Percentiles rank a stretch among this genome's conserved stretches.
Conservation (phyloP, 2,329 filamentous ascomycete genomes). For the Exophiala bonariae region DNA sequence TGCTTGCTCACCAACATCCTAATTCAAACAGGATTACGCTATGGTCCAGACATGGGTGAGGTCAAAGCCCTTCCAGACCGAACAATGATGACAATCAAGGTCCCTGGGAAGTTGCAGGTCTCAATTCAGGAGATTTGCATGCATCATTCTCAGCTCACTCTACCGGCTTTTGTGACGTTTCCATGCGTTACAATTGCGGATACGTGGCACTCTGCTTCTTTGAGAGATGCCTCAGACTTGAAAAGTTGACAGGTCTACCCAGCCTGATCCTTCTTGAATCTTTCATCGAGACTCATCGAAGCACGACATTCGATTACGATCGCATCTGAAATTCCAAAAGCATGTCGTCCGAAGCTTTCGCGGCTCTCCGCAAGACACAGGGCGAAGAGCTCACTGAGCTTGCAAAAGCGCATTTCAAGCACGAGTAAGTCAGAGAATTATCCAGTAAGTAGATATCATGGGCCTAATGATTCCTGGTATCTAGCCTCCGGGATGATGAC, state of each 20-base stretch:
- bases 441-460: neutral
- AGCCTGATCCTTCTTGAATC: too few relatives aligned
- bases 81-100: too few relatives aligned
- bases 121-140: too few relatives aligned
- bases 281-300: too few relatives aligned
- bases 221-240: neutral
- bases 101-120: too few relatives aligned
- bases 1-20: too few relatives aligned
- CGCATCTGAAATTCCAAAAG: too few relatives aligned
- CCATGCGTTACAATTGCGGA: neutral
- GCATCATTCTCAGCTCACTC: neutral
- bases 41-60: too few relatives aligned
- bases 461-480: slow-evolving; percentile 24
- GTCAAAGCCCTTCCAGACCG: too few relatives aligned
- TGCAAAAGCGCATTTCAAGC: slow-evolving; percentile 59
- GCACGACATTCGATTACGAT: too few relatives aligned
- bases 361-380: slow-evolving; percentile 47
- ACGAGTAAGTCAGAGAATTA: slow-evolving; percentile 44
- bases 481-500: slow-evolving; percentile 54
- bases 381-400: slow-evolving; percentile 55
- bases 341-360: slow-evolving; percentile 47
- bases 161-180: neutral
- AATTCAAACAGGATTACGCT: too few relatives aligned
- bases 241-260: too few relatives aligned
- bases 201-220: neutral